Base-by-base conservation (phyloP, 1,284 basidiomycete species). In the Rhodofomes roseus region DNA sequence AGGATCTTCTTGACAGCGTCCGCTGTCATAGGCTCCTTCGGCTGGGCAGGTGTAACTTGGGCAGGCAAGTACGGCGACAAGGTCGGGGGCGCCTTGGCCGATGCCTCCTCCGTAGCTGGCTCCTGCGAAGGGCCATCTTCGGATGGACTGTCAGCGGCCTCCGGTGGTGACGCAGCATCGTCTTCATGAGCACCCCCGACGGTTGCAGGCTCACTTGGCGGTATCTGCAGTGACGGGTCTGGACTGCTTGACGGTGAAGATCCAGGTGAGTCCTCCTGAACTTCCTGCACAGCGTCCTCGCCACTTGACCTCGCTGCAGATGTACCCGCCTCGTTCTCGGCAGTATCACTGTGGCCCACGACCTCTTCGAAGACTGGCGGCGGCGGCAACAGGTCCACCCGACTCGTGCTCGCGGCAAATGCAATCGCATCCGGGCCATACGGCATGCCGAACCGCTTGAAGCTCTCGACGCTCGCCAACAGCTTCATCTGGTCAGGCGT, bases 401-500 rank as follows among this genome's bases (percentile, higher is more conserved):
- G 68, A 27, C 74, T 74, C 46, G 71, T 56, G 20, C 74, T 72
- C 48, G 74, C n/a, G n/a, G n/a, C 73, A 59, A 69, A 80, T 43
- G 77, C 79, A 22, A 79, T 70, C 11, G 81, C 81, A 57, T 78
- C 81, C 2, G 73, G 63, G 0, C 83, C 82, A 50, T 82, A 84
- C 37, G 82, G 82, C 57, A 81, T 67, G 8, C 81, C 80, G 61
- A 83, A 84, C 56, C 71, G 72, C 51, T 76, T 78, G 55, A 83
- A 68, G 18, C 73, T 74, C 60, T 82, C 79, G 16, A 79, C 68
- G 20, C 77, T 79, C 46, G 77, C 76, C 58, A 84, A 76, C 58
- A 84, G 71, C 63, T 76, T 77, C 59, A 84, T 70, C 65, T 84
- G 82, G 57, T 84, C 81, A 0, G 81, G 73, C 18, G 82, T 84